Percentiles rank a stretch among this genome's conserved stretches.
These are phyloP conservation scores for Cinchona pubescens DNA, from an alignment of 257 asterid species.

Conservation along the genomic window DNA sequence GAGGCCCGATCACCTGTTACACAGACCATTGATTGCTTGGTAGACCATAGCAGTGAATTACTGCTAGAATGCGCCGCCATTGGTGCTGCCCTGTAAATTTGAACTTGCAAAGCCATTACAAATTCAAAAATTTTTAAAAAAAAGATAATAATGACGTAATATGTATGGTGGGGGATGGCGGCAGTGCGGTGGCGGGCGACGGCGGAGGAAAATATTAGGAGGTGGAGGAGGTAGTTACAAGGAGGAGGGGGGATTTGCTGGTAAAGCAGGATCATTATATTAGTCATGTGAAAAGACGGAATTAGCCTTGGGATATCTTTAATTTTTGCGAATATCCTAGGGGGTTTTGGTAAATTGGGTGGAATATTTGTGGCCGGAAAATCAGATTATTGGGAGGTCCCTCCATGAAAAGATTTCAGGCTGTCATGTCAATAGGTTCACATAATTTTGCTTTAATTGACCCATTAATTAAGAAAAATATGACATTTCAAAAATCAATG, in stretches of 20 bases:
- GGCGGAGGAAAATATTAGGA: constrained; percentile 7
- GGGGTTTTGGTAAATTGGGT: constrained; percentile 9
- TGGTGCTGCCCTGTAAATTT: constrained; percentile 44
- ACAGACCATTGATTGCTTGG: constrained; percentile 43
- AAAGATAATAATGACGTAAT: neutral
- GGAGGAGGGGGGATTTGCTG: constrained; percentile 10
- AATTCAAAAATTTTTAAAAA: neutral
- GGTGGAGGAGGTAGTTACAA: constrained; percentile 19
- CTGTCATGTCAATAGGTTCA: neutral
- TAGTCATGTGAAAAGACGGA: constrained; percentile 26
- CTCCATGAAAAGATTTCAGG: neutral
- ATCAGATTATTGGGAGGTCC: constrained; percentile 1
- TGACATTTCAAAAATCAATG: too few species aligned
- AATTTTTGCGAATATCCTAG: constrained; percentile 5
- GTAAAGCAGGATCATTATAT: constrained; percentile 30
- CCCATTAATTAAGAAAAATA: too few species aligned
- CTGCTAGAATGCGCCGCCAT: constrained; percentile 36
- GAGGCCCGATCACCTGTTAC: constrained; percentile 47
- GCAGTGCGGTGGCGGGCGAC: constrained; percentile 18
- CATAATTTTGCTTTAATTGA: neutral
- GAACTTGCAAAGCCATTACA: constrained; percentile 69
- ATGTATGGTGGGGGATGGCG: neutral
- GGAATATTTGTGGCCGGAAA: neutral
- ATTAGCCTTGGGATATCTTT: constrained; percentile 27
- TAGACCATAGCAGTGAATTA: constrained; percentile 24